These are phyloP conservation scores for Trematosphaeria pertusa DNA, from an alignment of 2,329 filamentous ascomycete species.

Conservation along the genomic window DNA sequence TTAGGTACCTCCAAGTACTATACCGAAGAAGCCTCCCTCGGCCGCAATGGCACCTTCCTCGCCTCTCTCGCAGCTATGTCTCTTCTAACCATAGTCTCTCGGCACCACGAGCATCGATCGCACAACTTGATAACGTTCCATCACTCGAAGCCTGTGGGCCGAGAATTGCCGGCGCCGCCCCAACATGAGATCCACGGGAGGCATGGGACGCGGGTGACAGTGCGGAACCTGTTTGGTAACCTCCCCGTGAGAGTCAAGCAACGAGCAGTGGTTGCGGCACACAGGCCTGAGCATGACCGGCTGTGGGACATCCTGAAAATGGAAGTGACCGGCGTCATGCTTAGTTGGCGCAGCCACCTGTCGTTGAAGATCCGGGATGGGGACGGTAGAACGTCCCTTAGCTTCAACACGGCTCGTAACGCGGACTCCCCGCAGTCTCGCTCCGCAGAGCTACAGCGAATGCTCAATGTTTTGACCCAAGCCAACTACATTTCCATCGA, in stretches of 20 bases:
- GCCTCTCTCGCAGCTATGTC: constrained; percentile 79
- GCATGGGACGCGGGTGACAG: constrained; percentile 77
- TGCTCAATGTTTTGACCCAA: constrained; percentile 65
- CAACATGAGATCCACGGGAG: constrained; percentile 62
- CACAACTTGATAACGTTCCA: constrained; percentile 74
- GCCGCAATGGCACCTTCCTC: constrained; percentile 76
- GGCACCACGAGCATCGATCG: constrained; percentile 65
- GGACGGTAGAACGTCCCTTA: constrained; percentile 48
- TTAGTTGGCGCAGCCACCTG: constrained; percentile 69
- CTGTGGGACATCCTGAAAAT: constrained; percentile 71
- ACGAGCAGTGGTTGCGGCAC: constrained; percentile 64
- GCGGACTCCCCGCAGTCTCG: constrained; percentile 8
- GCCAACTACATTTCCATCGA: constrained; percentile 66
- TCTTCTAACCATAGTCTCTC: constrained; percentile 77
- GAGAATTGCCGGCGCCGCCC: constrained; percentile 66
- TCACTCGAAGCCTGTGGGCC: constrained; percentile 69
- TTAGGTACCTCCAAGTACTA: constrained; percentile 79
- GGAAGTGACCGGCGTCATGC: constrained; percentile 67
- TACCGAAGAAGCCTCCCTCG: constrained; percentile 60
- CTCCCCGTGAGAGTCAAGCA: constrained; percentile 92
- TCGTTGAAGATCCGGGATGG: constrained; percentile 66
- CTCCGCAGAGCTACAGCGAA: constrained; percentile 26
- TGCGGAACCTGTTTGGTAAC: constrained; percentile 84
- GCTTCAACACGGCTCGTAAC: constrained; percentile 14
- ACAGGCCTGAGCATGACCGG: constrained; percentile 60